phyloP scores from a whole-genome alignment of 495 filamentous ascomycete species.

The Aspergillus coremiiformis region DNA sequence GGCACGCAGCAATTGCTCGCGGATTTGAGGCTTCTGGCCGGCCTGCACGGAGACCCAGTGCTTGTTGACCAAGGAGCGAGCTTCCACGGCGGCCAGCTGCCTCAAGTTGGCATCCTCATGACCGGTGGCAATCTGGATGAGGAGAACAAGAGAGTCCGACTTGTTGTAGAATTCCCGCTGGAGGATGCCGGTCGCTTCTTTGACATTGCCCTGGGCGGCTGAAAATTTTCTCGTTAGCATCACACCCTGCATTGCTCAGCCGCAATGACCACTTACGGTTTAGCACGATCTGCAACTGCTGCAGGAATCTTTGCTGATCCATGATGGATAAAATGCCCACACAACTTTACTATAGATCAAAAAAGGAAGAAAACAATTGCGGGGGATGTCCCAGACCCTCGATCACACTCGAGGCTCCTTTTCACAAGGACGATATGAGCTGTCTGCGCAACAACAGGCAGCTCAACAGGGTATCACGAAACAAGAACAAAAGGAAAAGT shows the following conservation, averaged over 20 bases:
- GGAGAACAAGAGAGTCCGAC: constrained; percentile 70
- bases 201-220: constrained; percentile 53
- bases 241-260: neutral
- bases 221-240: constrained; percentile 5
- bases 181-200: constrained; percentile 80
- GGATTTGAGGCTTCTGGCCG: constrained; percentile 66
- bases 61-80: constrained; percentile 69
- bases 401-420: constrained; percentile 9
- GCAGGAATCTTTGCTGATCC: constrained; percentile 67
- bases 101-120: constrained; percentile 65
- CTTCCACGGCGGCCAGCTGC: constrained; percentile 86
- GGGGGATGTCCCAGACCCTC: constrained; percentile 23
- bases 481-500: constrained; percentile 23
- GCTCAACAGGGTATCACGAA: constrained; percentile 35
- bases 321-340: constrained; percentile 36
- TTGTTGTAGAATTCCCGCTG: constrained; percentile 87
- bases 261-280: constrained; percentile 50
- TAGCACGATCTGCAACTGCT: constrained; percentile 67
- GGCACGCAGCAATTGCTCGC: constrained; percentile 72
- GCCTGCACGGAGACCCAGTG: constrained; percentile 65
- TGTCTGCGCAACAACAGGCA: constrained; percentile 30
- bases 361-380: neutral
- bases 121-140: constrained; percentile 76
- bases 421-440: constrained; percentile 23
- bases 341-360: neutral